Evolutionary conservation across 2,329 filamentous ascomycete genomes (phyloP).

Genomic region (Chaetomiaceae sp.): DNA sequence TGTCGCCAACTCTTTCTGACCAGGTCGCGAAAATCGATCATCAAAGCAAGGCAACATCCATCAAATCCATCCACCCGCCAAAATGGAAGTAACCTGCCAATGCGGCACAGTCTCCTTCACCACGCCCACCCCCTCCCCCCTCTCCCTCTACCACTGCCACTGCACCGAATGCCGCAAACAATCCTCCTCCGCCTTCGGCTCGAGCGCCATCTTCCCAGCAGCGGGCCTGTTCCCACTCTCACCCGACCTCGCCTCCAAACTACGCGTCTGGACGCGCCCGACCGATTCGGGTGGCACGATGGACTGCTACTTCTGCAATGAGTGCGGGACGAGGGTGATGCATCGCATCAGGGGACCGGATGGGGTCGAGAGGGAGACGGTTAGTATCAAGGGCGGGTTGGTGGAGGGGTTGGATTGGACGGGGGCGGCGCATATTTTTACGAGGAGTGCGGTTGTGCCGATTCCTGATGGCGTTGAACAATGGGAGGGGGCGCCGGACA

Average conservation of each 20-base stretch:
- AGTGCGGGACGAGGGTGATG: conserved; percentile 42
- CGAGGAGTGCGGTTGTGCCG: conserved; percentile 40
- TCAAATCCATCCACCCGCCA: background rate
- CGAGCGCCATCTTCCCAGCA: conserved; percentile 34
- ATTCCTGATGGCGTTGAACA: conserved; percentile 35
- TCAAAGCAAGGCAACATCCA: background rate
- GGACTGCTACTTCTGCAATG: conserved; percentile 34
- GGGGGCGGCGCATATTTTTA: conserved; percentile 43
- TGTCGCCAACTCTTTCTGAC: background rate
- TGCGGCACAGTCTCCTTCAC: conserved; percentile 32
- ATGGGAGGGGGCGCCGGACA: conserved; percentile 16
- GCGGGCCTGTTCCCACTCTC: conserved; percentile 33
- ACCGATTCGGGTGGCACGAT: conserved; percentile 30
- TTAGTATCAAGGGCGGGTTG: conserved; percentile 46
- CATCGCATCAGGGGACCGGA: conserved; percentile 39
- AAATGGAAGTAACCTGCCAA: conserved; percentile 31
- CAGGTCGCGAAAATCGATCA: background rate
- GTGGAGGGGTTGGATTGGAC: conserved; percentile 40
- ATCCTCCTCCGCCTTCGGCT: conserved; percentile 35
- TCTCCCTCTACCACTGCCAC: conserved; percentile 34
- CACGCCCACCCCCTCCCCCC: conserved; percentile 27
- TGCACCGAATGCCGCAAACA: conserved; percentile 37
- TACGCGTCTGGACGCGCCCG: conserved; percentile 30
- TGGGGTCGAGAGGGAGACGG: conserved; percentile 34
- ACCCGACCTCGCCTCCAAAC: conserved; percentile 25